Conservation (phyloP, 2,329 filamentous ascomycete genomes). For the Paecilomyces dactylethromorphus region DNA sequence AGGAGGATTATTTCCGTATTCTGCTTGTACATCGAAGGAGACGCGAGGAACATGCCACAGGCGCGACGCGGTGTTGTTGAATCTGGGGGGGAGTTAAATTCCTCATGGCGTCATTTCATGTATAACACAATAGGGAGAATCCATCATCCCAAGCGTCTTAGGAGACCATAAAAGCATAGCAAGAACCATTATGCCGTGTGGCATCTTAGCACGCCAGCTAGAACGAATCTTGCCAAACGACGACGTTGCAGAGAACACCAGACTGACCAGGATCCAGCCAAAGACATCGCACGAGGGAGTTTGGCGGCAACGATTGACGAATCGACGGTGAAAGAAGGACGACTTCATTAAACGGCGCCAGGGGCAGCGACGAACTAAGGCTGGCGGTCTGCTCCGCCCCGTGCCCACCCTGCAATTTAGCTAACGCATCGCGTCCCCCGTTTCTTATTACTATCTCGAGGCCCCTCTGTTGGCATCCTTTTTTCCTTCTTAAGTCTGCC, state of each 20-base stretch:
- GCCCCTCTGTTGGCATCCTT: constrained; percentile 7
- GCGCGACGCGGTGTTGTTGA: background rate
- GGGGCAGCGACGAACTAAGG: background rate
- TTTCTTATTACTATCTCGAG: constrained; percentile 6
- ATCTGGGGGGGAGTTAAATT: background rate
- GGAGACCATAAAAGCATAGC: background rate
- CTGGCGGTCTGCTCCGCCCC: background rate
- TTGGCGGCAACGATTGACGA: background rate
- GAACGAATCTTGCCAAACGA: background rate
- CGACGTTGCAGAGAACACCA: background rate
- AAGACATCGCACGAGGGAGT: background rate
- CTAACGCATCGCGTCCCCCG: background rate
- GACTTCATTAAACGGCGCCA: background rate
- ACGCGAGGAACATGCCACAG: background rate
- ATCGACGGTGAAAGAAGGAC: background rate
- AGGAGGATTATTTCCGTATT: background rate
- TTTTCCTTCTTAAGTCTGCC: constrained; percentile 9
- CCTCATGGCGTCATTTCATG: background rate
- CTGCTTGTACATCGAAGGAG: background rate
- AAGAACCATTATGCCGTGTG: too few relatives aligned
- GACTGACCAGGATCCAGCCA: background rate
- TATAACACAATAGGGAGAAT: background rate
- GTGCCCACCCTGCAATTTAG: background rate
- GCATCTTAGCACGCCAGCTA: background rate
- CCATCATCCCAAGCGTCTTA: background rate